phyloP scores from a whole-genome alignment of 345 rosid species.

The Viola odorata region DNA sequence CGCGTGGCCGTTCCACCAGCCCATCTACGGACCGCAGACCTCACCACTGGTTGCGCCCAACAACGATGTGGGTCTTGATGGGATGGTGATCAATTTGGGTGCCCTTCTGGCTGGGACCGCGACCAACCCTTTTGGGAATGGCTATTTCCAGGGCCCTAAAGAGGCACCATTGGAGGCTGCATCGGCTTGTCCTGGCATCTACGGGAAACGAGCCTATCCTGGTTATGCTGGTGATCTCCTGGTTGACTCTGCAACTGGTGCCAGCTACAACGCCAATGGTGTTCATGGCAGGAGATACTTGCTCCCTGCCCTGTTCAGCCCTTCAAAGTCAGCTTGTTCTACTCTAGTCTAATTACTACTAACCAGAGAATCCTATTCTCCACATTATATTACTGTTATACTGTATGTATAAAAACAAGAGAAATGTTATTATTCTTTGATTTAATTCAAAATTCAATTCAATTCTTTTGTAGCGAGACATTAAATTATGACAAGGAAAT shows the following conservation, averaged over 20 bases:
- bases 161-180: conserved; percentile 22
- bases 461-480: no score
- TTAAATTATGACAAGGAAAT: no score
- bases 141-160: conserved; percentile 18
- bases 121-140: conserved; percentile 21
- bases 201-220: conserved; percentile 19
- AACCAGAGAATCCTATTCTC: no score
- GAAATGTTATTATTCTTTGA: no score
- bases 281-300: conserved; percentile 19
- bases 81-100: conserved; percentile 20
- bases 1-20: conserved; percentile 24
- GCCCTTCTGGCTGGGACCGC: conserved; percentile 17
- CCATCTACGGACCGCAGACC: conserved; percentile 14
- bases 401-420: no score
- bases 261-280: conserved; percentile 22
- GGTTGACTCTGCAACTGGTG: conserved; percentile 18
- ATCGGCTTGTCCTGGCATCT: conserved; percentile 14
- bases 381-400: no score
- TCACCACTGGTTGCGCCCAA: conserved; percentile 12
- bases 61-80: conserved; percentile 21
- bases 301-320: conserved; percentile 21
- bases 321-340: conserved; percentile 10
- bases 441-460: no score
- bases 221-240: conserved; percentile 20
- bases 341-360: conserved; percentile 8